Percentiles rank a stretch among this genome's conserved stretches.
Conservation (phyloP, 169 alveolate species). For the Blepharisma undulans region DNA sequence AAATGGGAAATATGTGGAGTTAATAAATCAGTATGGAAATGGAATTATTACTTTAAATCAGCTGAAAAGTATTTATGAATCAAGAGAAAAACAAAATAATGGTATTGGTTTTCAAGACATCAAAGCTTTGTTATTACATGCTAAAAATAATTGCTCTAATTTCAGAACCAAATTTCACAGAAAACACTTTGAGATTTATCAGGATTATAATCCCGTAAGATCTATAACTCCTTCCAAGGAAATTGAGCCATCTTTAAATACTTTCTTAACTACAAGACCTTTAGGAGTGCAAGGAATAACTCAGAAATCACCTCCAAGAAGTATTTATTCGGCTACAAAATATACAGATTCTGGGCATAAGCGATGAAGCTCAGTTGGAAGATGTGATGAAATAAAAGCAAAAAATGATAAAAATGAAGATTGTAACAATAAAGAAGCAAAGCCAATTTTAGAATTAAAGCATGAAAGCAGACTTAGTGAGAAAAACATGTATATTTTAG, state of each 20-base stretch:
- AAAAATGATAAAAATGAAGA: background rate
- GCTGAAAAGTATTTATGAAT: background rate
- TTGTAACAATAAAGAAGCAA: background rate
- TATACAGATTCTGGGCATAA: background rate
- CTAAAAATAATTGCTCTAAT: background rate
- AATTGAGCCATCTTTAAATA: background rate
- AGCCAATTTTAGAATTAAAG: background rate
- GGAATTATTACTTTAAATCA: background rate
- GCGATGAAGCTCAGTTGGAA: background rate
- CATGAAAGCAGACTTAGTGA: background rate
- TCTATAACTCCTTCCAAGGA: background rate
- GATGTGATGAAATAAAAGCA: background rate
- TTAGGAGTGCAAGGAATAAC: background rate
- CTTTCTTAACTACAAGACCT: background rate
- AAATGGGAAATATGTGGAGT: background rate
- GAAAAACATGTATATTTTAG: background rate
- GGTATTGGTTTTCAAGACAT: background rate
- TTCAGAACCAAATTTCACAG: background rate
- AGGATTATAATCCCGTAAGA: background rate
- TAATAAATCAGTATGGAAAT: background rate
- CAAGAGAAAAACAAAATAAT: background rate
- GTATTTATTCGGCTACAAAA: background rate
- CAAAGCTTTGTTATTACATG: background rate
- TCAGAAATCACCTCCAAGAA: background rate
- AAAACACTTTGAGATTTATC: background rate